A percentile compares a stretch with the other conserved stretches of the same genome.
phyloP scores from a whole-genome alignment of 2,329 filamentous ascomycete genomes.

The Stagonosporopsis rhizophila region DNA sequence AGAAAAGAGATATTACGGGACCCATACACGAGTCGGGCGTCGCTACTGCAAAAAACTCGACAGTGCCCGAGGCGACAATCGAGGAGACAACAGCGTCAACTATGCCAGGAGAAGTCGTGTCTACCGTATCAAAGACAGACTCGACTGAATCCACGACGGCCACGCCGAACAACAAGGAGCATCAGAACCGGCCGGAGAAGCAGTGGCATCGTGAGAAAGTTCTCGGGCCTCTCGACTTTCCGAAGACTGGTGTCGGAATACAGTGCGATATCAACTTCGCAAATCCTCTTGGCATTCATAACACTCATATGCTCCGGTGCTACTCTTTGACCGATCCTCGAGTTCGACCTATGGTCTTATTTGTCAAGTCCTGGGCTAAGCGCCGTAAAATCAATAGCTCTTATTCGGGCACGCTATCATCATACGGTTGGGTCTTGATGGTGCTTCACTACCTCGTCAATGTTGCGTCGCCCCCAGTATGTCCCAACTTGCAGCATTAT shows the following conservation, averaged over 20 bases:
- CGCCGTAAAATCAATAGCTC: slow-evolving; percentile 83
- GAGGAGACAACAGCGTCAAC: background rate
- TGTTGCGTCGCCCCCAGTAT: slow-evolving; percentile 78
- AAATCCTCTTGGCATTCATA: slow-evolving; percentile 81
- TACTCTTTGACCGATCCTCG: slow-evolving; percentile 82
- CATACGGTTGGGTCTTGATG: slow-evolving; percentile 93
- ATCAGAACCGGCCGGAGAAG: slow-evolving; percentile 35
- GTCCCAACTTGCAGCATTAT: slow-evolving; percentile 78
- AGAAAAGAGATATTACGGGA: slow-evolving; percentile 7
- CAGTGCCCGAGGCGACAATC: background rate
- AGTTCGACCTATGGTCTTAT: slow-evolving; percentile 79
- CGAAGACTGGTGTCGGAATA: slow-evolving; percentile 77
- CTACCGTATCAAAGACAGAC: slow-evolving; percentile 23
- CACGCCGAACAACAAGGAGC: slow-evolving; percentile 23
- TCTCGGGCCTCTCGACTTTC: slow-evolving; percentile 72
- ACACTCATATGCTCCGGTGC: slow-evolving; percentile 81
- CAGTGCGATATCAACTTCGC: slow-evolving; percentile 94
- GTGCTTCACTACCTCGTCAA: slow-evolving; percentile 90
- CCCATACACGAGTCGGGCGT: background rate
- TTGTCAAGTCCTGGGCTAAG: slow-evolving; percentile 92
- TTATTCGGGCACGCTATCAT: slow-evolving; percentile 84
- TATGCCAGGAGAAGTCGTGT: slow-evolving; percentile 35
- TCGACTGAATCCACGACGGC: background rate
- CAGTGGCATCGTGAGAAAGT: slow-evolving; percentile 56
- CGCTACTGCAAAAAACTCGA: background rate